Conservation (phyloP, 1,284 basidiomycete species). For the Bjerkandera adusta region DNA sequence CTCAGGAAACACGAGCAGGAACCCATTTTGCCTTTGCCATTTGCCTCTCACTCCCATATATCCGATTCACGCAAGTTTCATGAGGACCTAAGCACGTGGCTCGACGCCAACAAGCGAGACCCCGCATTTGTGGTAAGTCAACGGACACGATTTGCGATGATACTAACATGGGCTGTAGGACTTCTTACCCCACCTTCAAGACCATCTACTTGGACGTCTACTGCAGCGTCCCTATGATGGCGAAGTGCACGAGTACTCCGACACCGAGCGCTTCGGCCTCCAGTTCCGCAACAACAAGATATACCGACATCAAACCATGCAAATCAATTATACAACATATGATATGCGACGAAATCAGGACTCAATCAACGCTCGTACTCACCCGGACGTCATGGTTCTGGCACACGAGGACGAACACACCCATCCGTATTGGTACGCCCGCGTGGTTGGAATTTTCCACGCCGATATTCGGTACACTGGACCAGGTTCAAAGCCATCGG, state of each 20-base stretch:
- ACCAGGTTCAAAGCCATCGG: slow-evolving; percentile 6
- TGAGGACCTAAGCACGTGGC: slow-evolving; percentile 15
- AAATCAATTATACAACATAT: slow-evolving; percentile 45
- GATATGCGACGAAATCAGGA: slow-evolving; percentile 38
- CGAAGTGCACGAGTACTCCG: slow-evolving; percentile 17
- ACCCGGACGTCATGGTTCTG: slow-evolving; percentile 35
- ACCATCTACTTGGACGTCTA: slow-evolving; percentile 23
- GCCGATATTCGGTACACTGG: slow-evolving; percentile 15
- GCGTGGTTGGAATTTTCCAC: slow-evolving; percentile 32
- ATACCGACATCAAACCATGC: slow-evolving; percentile 29
- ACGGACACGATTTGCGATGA: neutral
- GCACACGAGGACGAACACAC: slow-evolving; percentile 22
- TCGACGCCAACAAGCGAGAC: slow-evolving; percentile 14
- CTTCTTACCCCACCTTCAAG: slow-evolving; percentile 21
- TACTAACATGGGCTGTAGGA: slow-evolving; percentile 14
- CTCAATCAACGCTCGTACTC: slow-evolving; percentile 33
- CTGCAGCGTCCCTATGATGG: slow-evolving; percentile 9
- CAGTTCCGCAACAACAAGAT: slow-evolving; percentile 27
- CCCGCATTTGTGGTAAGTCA: slow-evolving; percentile 19
- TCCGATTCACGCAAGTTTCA: slow-evolving; percentile 5
- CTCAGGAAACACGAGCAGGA: slow-evolving; percentile 5
- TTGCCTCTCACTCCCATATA: slow-evolving; percentile 15
- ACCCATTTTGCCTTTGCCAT: slow-evolving; percentile 3
- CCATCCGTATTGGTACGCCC: slow-evolving; percentile 32
- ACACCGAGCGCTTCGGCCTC: slow-evolving; percentile 15